Evolutionary conservation across 768 basidiomycete genomes (phyloP), one percentile per base, ranked within the genome.

Genomic region (Tubosaeta sp.): DNA sequence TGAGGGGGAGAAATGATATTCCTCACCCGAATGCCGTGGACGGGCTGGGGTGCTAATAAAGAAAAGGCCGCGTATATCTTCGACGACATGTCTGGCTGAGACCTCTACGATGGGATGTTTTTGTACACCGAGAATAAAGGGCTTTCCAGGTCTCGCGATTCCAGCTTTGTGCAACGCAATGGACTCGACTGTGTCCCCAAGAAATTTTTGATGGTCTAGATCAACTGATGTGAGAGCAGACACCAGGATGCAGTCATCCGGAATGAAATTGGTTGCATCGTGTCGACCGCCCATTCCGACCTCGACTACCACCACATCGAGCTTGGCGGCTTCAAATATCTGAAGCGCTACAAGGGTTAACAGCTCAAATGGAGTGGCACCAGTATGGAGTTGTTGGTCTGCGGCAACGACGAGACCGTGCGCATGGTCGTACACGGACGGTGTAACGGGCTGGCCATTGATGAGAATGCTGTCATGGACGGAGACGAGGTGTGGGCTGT

Each of bases 261-360:
- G 79, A 18, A 98, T 80, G 48, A 88, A 78, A 64, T 99, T 99
- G 3, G 96, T 99, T 18, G 96, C 95, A 65, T 98, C 96, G 44
- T 86, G 69, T 3, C 82, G 76, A 5, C 96, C 96, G 0, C 96
- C 96, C 87, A 99, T 86, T 0, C 96, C 95, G 10, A 93, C 94
- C 70, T 99, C 95, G 39, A 96, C 69, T 10, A 98, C 81, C 19
- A 84, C 86, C 34, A 97, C 61, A 57, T 97, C 94, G 6, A 94
- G 76, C n/a, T 70, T 57, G 3, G 71, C 72, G 8, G 70, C 69
- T 62, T 94, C 85, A 61, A 99, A 93, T 40, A 90, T 67, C 36
- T 75, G 66, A 31, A 94, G 79, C 0, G 94, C 94, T 0, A 84
- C 86, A 49, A 90, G 76, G 0, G 94, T 91, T 52, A 94, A 76